Conservation (phyloP, 805 yeast genomes). For the Cyberlindnera amylophila region DNA sequence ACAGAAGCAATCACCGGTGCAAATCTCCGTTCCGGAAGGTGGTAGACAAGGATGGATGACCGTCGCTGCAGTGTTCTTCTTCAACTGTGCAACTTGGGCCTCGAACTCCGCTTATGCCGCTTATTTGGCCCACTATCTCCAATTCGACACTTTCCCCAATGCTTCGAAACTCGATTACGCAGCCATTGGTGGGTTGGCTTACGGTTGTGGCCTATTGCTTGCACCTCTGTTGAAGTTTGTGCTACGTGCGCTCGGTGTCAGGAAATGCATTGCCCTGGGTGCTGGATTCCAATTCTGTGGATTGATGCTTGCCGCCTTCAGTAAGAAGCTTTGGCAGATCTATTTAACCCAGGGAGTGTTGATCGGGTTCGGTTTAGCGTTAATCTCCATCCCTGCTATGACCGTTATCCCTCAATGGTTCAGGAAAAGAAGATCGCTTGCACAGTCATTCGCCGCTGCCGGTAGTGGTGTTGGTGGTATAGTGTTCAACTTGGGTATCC, state of each 20-base stretch:
- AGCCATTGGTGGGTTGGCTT: slow-evolving; percentile 64
- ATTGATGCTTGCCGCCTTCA: slow-evolving; percentile 55
- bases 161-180: slow-evolving; percentile 60
- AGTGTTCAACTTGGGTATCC: slow-evolving; percentile 36
- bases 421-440: slow-evolving; percentile 51
- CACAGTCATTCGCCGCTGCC: slow-evolving; percentile 35
- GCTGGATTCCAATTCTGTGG: slow-evolving; percentile 49
- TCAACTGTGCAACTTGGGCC: slow-evolving; percentile 29
- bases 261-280: slow-evolving; percentile 45
- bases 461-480: slow-evolving; percentile 45
- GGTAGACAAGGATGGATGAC: slow-evolving; percentile 28
- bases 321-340: slow-evolving; percentile 59
- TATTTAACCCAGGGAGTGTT: slow-evolving; percentile 66
- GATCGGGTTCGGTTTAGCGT: slow-evolving; percentile 48
- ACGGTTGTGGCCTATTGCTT: slow-evolving; percentile 50
- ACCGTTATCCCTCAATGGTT: slow-evolving; percentile 70
- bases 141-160: slow-evolving; percentile 44
- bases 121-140: slow-evolving; percentile 55
- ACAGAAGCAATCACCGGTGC: background rate
- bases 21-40: slow-evolving; percentile 27
- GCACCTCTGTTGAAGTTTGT: slow-evolving; percentile 46
- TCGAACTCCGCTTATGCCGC: slow-evolving; percentile 44
- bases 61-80: slow-evolving; percentile 20
- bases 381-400: slow-evolving; percentile 54
- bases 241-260: slow-evolving; percentile 34